phyloP scores from a whole-genome alignment of 331 rosid species.

The Arachis monticola region DNA sequence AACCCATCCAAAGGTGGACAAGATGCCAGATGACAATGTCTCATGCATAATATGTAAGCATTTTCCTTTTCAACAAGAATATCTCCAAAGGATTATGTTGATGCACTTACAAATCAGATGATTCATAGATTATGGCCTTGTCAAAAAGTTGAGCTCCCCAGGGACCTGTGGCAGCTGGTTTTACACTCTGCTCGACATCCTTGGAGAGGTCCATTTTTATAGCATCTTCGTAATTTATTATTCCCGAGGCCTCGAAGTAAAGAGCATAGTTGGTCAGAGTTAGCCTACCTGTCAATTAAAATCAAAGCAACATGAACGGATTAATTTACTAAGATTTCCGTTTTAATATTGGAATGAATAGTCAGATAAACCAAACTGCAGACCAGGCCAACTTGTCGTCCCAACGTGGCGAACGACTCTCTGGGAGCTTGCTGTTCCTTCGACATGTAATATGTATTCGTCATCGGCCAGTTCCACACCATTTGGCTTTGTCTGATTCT shows the following conservation, averaged over 20 bases:
- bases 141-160: conserved; percentile 97
- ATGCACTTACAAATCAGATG: conserved; percentile 67
- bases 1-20: too few species aligned
- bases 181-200: conserved; percentile 61
- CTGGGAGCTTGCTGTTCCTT: conserved; percentile 85
- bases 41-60: too few species aligned
- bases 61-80: too few species aligned
- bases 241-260: conserved; percentile 91
- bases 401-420: conserved; percentile 95
- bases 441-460: conserved; percentile 88
- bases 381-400: conserved; percentile 94
- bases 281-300: conserved; percentile 75
- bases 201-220: conserved; percentile 73
- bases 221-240: conserved; percentile 75
- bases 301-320: conserved; percentile 19
- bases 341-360: conserved; percentile 2
- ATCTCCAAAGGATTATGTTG: not conserved
- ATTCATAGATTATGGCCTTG: conserved; percentile 79
- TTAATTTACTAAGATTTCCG: conserved; percentile 2
- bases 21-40: too few species aligned
- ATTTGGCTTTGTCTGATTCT: conserved; percentile 68
- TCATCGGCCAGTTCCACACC: conserved; percentile 79
- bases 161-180: conserved; percentile 81
- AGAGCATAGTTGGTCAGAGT: conserved; percentile 85
- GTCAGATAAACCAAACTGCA: conserved; percentile 38